Percentiles rank a stretch among this genome's conserved stretches.
These are phyloP conservation scores for Wilcoxina mikolae DNA, from an alignment of 495 filamentous ascomycete genomes.

Conservation along the genomic window DNA sequence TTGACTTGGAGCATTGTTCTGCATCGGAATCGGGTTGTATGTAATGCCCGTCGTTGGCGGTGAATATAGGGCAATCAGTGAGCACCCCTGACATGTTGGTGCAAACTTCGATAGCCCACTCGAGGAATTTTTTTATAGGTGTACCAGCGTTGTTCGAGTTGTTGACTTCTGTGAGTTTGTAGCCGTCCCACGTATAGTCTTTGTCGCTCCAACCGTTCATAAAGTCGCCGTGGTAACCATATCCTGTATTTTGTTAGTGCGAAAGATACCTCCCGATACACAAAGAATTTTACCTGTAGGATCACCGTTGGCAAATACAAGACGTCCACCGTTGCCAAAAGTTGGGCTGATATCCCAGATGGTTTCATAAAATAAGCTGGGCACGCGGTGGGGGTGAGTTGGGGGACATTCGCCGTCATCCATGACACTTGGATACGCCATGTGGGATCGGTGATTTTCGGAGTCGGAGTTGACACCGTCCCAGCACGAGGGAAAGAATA, in stretches of 20 bases:
- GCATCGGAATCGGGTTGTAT: no score
- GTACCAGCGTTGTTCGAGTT: no score
- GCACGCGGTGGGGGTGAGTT: constrained; percentile 52
- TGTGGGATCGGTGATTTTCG: constrained; percentile 50
- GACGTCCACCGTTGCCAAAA: constrained; percentile 49
- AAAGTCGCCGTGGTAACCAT: constrained; percentile 75
- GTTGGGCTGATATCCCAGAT: constrained; percentile 70
- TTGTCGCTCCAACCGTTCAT: constrained; percentile 71
- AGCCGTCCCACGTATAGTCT: no score
- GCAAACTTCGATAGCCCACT: constrained; percentile 41
- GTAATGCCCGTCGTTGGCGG: constrained; percentile 8
- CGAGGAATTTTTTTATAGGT: constrained; percentile 42
- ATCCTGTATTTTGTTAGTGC: constrained; percentile 34
- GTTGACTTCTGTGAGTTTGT: no score
- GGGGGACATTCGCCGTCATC: constrained; percentile 63
- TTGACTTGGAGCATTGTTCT: constrained; percentile 17
- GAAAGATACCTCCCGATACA: constrained; percentile 14
- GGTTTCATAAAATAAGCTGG: constrained; percentile 71
- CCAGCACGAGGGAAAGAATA: constrained; percentile 90
- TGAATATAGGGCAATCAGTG: constrained; percentile 16
- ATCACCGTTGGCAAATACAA: constrained; percentile 74
- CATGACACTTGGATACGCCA: constrained; percentile 63
- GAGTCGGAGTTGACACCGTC: constrained; percentile 54
- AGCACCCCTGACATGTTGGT: constrained; percentile 22
- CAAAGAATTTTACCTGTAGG: constrained; percentile 41